Evolutionary conservation across 345 rosid genomes (phyloP), one percentile per base, ranked within the genome.

Genomic region (Kernera saxatilis): DNA sequence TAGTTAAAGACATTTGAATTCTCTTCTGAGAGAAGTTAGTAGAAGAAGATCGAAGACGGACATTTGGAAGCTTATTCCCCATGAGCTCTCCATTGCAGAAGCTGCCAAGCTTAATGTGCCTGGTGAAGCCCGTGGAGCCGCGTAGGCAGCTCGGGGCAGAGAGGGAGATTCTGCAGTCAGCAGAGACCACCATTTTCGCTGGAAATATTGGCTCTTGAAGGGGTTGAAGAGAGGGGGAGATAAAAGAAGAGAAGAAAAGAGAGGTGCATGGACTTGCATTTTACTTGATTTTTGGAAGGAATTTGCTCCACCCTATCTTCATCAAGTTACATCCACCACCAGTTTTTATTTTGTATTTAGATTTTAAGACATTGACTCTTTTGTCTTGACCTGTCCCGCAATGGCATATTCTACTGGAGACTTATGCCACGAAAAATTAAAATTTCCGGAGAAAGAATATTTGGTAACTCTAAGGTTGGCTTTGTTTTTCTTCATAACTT

Each of bases 41-140:
- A 39, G 75, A 63, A 54, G 64, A 55, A 33, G 64, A 75, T 39
- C 22, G 53, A 68, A 64, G 52, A 13, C 39, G 68, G n/a, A 57
- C 11, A 36, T 46, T 68, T 8, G 63, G 63, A 4, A 50, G 54
- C 79, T 86, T 86, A 70, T 56, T 83, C 54, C 97, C 98, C 96
- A 90, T 90, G 6, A 90, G 74, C 61, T 87, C 92, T 43, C 89
- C 93, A 67, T 83, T 84, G 35, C 84, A 71, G 74, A 82, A 84
- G 70, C 58, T 84, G 1, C 70, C 78, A 39, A 77, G 70, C 70
- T 80, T 75, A 62, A 74, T 70, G 60, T 83, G 79, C 40, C 74
- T 82, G 0, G 77, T 76, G 44, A 80, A 63, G 32, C 78, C 78
- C 5, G 59, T 26, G 29, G 74, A 11, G 64, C 83, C 64, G 1